A percentile compares a stretch with the other conserved stretches of the same genome.
phyloP scores from a whole-genome alignment of 1,284 basidiomycete species.

The Spongispora temasekensis region DNA sequence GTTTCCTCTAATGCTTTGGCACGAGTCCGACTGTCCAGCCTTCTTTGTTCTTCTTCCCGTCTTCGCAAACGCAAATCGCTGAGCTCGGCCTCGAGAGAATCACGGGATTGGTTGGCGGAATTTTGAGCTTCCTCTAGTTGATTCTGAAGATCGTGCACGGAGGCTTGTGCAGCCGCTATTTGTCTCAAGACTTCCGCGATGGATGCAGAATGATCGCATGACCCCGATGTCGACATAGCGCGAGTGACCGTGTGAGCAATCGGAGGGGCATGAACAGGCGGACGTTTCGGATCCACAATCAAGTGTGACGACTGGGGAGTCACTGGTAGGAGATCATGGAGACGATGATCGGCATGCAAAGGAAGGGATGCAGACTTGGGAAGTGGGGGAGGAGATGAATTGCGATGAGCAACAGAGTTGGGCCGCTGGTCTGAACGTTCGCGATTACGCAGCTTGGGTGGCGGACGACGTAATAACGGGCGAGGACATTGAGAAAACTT shows the following conservation, averaged over 20 bases:
- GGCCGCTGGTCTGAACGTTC: slow-evolving; percentile 53
- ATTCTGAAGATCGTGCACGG: slow-evolving; percentile 70
- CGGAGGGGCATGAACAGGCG: slow-evolving; percentile 38
- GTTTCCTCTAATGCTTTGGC: slow-evolving; percentile 87
- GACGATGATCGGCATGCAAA: slow-evolving; percentile 50
- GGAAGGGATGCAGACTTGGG: slow-evolving; percentile 81
- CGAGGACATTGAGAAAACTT: slow-evolving; percentile 46
- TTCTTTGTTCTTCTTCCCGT: slow-evolving; percentile 79
- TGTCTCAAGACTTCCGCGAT: slow-evolving; percentile 79
- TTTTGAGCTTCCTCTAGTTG: slow-evolving; percentile 75
- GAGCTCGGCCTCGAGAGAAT: slow-evolving; percentile 70
- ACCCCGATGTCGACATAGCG: slow-evolving; percentile 22
- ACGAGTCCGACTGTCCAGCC: slow-evolving; percentile 76
- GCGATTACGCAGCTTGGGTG: slow-evolving; percentile 57
- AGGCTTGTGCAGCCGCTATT: slow-evolving; percentile 66
- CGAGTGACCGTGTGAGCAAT: slow-evolving; percentile 30
- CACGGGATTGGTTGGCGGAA: slow-evolving; percentile 62
- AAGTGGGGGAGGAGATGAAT: slow-evolving; percentile 73
- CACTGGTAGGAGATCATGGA: slow-evolving; percentile 32
- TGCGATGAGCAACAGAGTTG: slow-evolving; percentile 44
- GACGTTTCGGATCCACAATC: slow-evolving; percentile 38
- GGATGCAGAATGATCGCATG: slow-evolving; percentile 64
- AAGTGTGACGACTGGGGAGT: slow-evolving; percentile 39
- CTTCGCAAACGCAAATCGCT: slow-evolving; percentile 76
- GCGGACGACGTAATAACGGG: slow-evolving; percentile 44